These are phyloP conservation scores for Nakazawaea ernobii DNA, from an alignment of 805 yeast genomes.

Conservation along the genomic window DNA sequence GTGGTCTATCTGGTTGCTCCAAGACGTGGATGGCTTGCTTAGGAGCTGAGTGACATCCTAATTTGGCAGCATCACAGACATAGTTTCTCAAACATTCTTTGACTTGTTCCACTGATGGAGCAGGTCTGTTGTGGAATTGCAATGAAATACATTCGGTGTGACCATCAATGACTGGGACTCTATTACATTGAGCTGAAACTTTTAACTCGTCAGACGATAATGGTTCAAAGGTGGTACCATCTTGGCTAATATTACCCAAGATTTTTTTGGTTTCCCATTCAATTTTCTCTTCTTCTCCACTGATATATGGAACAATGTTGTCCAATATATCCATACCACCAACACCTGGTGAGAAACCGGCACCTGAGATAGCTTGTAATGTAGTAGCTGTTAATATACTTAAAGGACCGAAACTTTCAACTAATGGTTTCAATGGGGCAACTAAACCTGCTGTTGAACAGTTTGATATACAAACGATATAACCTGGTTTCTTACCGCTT, in stretches of 20 bases:
- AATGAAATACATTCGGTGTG: constrained; percentile 94
- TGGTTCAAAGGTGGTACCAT: constrained; percentile 49
- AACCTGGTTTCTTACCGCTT: constrained; percentile 62
- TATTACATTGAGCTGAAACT: constrained; percentile 94
- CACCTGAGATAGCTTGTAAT: constrained; percentile 96
- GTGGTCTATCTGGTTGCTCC: constrained; percentile 92
- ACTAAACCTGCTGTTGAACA: constrained; percentile 98
- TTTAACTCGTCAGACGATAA: constrained; percentile 65
- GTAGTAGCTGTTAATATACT: constrained; percentile 85
- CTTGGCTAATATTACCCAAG: constrained; percentile 56
- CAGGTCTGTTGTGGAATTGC: constrained; percentile 72
- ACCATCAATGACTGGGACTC: constrained; percentile 96
- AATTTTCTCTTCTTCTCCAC: constrained; percentile 97
- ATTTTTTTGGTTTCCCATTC: constrained; percentile 98
- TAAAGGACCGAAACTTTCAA: constrained; percentile 85
- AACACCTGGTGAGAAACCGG: constrained; percentile 97
- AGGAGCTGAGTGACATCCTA: constrained; percentile 91
- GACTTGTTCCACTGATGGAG: constrained; percentile 80
- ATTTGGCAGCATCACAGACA: constrained; percentile 72
- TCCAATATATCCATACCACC: constrained; percentile 92
- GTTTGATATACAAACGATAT: constrained; percentile 90
- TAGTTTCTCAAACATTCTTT: constrained; percentile 66
- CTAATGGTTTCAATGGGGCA: constrained; percentile 93
- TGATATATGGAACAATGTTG: constrained; percentile 89
- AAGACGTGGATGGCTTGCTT: constrained; percentile 85